These are phyloP conservation scores for Penicillium glabrum DNA, from an alignment of 2,329 filamentous ascomycete species.

Conservation along the genomic window DNA sequence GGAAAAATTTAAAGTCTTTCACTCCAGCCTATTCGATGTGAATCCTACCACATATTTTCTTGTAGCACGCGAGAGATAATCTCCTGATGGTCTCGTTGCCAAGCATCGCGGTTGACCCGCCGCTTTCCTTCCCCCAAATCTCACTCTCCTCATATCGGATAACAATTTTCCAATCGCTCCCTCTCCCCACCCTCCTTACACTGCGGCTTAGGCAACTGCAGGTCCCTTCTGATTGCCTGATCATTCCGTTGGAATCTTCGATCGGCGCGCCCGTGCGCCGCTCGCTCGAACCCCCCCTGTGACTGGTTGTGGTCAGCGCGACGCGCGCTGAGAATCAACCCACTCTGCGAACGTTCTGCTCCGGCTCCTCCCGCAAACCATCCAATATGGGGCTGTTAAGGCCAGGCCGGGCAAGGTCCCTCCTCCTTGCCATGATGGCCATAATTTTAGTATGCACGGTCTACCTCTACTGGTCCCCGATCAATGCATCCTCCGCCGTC, in stretches of 20 bases:
- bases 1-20: neutral
- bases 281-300: conserved; percentile 10
- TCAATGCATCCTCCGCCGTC: conserved; percentile 27
- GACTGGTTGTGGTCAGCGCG: neutral
- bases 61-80: neutral
- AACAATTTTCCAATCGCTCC: neutral
- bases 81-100: neutral
- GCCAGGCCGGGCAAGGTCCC: conserved; percentile 28
- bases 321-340: conserved; percentile 4
- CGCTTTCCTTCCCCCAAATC: neutral
- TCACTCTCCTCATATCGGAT: neutral
- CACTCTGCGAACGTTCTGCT: neutral
- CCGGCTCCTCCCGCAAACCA: neutral
- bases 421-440: conserved; percentile 29
- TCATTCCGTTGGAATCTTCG: neutral
- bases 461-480: conserved; percentile 39
- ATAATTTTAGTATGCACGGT: conserved; percentile 34
- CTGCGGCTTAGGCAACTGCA: neutral
- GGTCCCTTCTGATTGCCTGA: neutral
- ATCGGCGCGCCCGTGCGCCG: conserved; percentile 23
- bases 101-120: conserved; percentile 1
- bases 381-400: conserved; percentile 27
- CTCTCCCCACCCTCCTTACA: neutral
- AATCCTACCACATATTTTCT: neutral
- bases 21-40: neutral